Base-by-base conservation (phyloP, 2,329 filamentous ascomycete genomes). In the Neonectria hederae region DNA sequence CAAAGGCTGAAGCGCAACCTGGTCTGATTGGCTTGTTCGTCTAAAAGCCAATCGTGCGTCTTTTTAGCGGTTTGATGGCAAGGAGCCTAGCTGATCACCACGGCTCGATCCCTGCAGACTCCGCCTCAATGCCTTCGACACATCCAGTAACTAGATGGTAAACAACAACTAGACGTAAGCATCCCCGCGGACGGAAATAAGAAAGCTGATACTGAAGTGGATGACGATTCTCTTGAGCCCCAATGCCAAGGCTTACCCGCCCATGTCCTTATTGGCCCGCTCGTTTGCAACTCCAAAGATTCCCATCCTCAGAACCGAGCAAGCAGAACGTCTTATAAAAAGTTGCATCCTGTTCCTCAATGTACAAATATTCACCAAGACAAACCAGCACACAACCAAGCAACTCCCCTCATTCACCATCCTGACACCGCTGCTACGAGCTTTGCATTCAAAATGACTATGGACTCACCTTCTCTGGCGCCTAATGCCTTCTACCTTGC, bases 401-500 rank as follows among this genome's bases (percentile, higher is more conserved):
- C 14, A 22, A 10, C n/a, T 13, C 2, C 19, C 28, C 13, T 10
- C 6, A 40, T 17, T 17, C 26, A n/a, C 35, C 35, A n/a, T 2
- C 9, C 54, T 35, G 22, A n/a, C 5, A n/a, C 35, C 26, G 30
- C 30, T 38, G 40, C 30, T 30, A 40, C 43, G 28, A 43, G 13
- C 30, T 14, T 13, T 40, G 17, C 32, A 22, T 43, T 59, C 48
- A 59, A 48, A 7, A 68, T 68, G 66, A 59, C 65, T 7, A 68
- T 69, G 67, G 61, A 65, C 5, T 56, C 22, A 22, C 64, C 63
- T 40, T 65, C 62, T 21, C 46, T 72, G 5, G 66, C 55, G 24
- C 67, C 68, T 19, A 74, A 73, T 43, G 61, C 65, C 54, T 67
- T 73, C 42, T 83, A 83, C 69, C 71, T 82, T 13, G 74, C 69